Base-by-base conservation (phyloP, 2,329 filamentous ascomycete species). In the Pseudocercospora musae region DNA sequence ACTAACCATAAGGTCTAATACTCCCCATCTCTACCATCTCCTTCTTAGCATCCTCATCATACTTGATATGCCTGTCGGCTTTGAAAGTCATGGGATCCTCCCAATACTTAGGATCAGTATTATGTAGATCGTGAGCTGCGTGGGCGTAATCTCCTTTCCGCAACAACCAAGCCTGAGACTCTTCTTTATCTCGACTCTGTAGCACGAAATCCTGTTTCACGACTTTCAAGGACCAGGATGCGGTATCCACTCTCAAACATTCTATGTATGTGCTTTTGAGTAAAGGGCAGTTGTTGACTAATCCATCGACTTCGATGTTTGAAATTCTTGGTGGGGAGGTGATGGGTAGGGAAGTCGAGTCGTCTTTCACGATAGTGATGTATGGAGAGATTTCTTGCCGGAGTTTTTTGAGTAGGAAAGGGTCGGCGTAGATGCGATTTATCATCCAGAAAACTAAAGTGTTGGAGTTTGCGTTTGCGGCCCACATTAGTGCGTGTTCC, bases 401-500 rank as follows among this genome's bases (percentile, higher is more conserved):
- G 13, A 78, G 64, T 59, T 68, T 69, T 3, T 69, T 69, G 11
- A 75, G 66, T 18, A 76, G 63, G 1, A 59, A 63, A 10, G 64
- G 63, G 61, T 75, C 73, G 3, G 70, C 66, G 59, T 76, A 76
- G 52, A 78, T 74, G 27, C 72, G 71, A 42, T 72, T 69, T 21
- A 76, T 59, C 63, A 78, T 71, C 77, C 76, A 78, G 58, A 77
- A 77, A 15, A 77, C 68, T 8, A 85, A 71, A 3, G 78, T 77
- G 56, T 80, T 80, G 4, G 80, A 77, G 65, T 86, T 84, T 15
- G 80, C 80, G 66, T 84, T 81, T 69, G 82, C 75, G 9, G 82
- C 82, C 83, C 84, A 86, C 23, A 85, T 71, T 7, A 85, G 69
- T n/a, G 77, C 77, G n/a, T 82, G 69, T 59, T 84, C 81, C 10